Conservation (phyloP, 2,329 filamentous ascomycete species). For the Sporothrix sp. region DNA sequence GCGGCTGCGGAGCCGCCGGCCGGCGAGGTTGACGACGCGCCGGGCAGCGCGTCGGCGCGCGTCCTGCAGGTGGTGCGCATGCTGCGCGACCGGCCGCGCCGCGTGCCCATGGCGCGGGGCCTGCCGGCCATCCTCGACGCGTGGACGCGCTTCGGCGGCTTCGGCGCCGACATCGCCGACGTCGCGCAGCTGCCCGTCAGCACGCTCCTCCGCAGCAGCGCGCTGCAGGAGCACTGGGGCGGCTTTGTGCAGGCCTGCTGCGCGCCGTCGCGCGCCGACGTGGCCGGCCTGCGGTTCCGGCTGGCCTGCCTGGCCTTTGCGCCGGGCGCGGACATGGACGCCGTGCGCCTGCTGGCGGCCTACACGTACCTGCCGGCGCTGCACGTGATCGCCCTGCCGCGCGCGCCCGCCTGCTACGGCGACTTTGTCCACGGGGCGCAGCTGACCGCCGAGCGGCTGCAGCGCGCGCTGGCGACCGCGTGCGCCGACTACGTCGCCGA, state of each 20-base stretch:
- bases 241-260: conserved; percentile 19
- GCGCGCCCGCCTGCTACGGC: background rate
- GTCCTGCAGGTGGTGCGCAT: conserved; percentile 5
- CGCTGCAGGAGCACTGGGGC: conserved; percentile 19
- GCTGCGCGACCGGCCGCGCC: background rate
- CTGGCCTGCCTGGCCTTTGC: conserved; percentile 21
- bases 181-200: background rate
- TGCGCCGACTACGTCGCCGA: background rate
- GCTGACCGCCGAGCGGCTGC: background rate
- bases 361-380: conserved; percentile 34
- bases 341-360: conserved; percentile 30
- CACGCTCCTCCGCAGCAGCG: background rate
- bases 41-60: background rate
- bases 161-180: background rate
- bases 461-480: background rate
- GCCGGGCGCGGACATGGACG: conserved; percentile 19
- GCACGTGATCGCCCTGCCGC: conserved; percentile 26
- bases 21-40: background rate
- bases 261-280: background rate
- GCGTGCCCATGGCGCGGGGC: background rate
- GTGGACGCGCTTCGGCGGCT: conserved; percentile 9
- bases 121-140: background rate
- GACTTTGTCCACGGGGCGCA: conserved; percentile 7
- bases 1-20: background rate
- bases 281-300: conserved; percentile 20